Evolutionary conservation across 768 basidiomycete species (phyloP).

Genomic region (Trametes villosa): DNA sequence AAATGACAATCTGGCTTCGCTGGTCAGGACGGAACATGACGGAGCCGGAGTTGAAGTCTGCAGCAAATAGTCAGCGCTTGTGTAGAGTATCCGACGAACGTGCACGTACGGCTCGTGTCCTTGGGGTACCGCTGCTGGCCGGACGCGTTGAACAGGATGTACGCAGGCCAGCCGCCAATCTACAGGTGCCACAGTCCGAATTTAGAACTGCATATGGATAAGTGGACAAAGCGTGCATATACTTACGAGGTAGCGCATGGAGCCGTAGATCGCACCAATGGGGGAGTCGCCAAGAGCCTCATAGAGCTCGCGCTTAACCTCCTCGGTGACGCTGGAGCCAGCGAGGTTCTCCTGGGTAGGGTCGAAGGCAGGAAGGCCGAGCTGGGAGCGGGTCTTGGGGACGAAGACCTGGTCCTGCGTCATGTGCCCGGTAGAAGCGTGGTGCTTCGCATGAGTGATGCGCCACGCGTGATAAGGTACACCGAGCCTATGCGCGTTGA

Average conservation of each 20-base stretch:
- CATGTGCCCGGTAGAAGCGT: conserved; percentile 92
- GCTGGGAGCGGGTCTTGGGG: conserved; percentile 81
- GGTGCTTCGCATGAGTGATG: conserved; percentile 92
- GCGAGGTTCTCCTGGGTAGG: conserved; percentile 65
- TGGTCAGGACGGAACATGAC: conserved; percentile 89
- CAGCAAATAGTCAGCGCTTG: background rate
- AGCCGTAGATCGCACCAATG: conserved; percentile 60
- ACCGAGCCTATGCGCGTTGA: conserved; percentile 63
- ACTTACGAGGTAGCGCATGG: conserved; percentile 64
- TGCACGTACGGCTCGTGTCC: conserved; percentile 74
- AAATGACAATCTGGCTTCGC: conserved; percentile 72
- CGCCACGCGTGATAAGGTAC: conserved; percentile 98
- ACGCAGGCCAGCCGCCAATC: conserved; percentile 86
- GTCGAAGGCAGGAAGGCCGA: conserved; percentile 67
- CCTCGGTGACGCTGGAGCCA: conserved; percentile 66
- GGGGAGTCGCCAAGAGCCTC: conserved; percentile 95
- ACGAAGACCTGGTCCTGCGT: conserved; percentile 97
- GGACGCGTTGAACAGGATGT: conserved; percentile 81
- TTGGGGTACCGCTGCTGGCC: conserved; percentile 83
- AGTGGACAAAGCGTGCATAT: background rate
- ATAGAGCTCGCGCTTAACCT: conserved; percentile 72
- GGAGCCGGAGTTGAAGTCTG: conserved; percentile 78
- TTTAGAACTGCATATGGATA: background rate
- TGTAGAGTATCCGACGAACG: background rate
- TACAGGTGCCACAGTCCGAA: conserved; percentile 31